Base-by-base conservation (phyloP, 2,329 filamentous ascomycete species). In the Trichoderma gracile region DNA sequence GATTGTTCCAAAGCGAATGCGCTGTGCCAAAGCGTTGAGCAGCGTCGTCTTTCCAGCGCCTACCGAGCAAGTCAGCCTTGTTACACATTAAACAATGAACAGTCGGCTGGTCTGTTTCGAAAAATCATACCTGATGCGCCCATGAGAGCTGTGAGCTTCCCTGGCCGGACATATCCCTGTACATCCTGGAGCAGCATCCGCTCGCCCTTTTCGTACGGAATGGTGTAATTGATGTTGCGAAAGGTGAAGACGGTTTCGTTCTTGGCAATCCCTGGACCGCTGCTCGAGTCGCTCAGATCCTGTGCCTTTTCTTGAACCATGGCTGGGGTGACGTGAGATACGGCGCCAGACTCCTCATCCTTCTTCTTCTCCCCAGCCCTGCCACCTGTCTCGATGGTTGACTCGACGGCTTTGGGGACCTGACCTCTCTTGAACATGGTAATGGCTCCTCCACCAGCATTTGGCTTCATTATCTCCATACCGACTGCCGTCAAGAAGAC, bases 81-180 rank as follows among this genome's bases (percentile, higher is more conserved):
- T 3, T 9, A 33, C 30, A 33, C 2, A 3, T 33, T 8, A 10
- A 33, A 10, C 7, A 30, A 8, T 3, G 10, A 9, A 33, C 21
- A 10, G 1, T 33, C 30, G 9, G 8, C 9, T 9, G 30, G 10
- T 3, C 3, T 33, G 8, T 33, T 10, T 10, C 30, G 3, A 9
- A 8, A 49, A 9, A 2, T 45, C 69, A 70, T 74, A 72, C 77
- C 79, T 47, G 80, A 82, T 23, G 81, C 79, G 42, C 81, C 89
- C 91, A 94, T 94, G 0, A 93, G 81, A 9, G 90, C 91, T 10
- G 90, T 93, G 56, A 93, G 77, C 59, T 89, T 93, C 38, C 91
- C 91, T 1, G 92, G 91, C 66, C 91, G 90, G 49, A 95, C 90
- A 81, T 89, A 94, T n/a, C 91, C 91, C 70, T 93, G 88, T 1